Evolutionary conservation across 2,329 filamentous ascomycete genomes (phyloP).

Genomic region (Rhynchosporium graminicola): DNA sequence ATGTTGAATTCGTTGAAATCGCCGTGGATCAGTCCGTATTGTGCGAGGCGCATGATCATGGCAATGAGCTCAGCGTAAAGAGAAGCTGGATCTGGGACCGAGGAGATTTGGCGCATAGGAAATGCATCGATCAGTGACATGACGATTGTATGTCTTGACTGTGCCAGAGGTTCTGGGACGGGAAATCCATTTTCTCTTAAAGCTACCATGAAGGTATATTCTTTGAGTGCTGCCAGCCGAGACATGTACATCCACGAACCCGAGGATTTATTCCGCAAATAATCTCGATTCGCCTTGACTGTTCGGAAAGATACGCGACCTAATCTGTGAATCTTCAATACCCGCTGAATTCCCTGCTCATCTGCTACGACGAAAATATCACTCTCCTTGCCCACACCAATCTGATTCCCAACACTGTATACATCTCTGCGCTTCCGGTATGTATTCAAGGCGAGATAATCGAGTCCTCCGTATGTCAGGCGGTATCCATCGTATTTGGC

Average conservation of each 20-base stretch:
- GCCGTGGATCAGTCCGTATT: slow-evolving; percentile 89
- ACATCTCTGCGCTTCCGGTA: slow-evolving; percentile 78
- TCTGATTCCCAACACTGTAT: slow-evolving; percentile 91
- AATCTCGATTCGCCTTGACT: slow-evolving; percentile 94
- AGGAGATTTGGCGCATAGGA: slow-evolving; percentile 83
- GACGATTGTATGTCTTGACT: slow-evolving; percentile 92
- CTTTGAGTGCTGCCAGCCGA: slow-evolving; percentile 86
- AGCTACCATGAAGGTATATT: slow-evolving; percentile 91
- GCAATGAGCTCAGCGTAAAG: slow-evolving; percentile 90
- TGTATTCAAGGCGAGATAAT: slow-evolving; percentile 94
- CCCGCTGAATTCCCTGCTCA: slow-evolving; percentile 71
- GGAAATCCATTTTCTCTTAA: slow-evolving; percentile 82
- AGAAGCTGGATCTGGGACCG: slow-evolving; percentile 78
- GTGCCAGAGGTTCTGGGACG: slow-evolving; percentile 83
- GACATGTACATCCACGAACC: slow-evolving; percentile 99
- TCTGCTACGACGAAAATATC: slow-evolving; percentile 95
- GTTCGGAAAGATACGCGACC: slow-evolving; percentile 96
- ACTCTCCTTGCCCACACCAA: slow-evolving; percentile 96
- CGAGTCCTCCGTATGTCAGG: slow-evolving; percentile 91
- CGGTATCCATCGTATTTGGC: slow-evolving; percentile 97
- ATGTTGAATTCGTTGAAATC: slow-evolving; percentile 99
- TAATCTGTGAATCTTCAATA: slow-evolving; percentile 94
- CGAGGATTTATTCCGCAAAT: slow-evolving; percentile 76
- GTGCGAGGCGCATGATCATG: slow-evolving; percentile 80
- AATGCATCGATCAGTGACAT: slow-evolving; percentile 95